Conservation (phyloP, 2,329 filamentous ascomycete species). For the Aspergillus aculeatinus region DNA sequence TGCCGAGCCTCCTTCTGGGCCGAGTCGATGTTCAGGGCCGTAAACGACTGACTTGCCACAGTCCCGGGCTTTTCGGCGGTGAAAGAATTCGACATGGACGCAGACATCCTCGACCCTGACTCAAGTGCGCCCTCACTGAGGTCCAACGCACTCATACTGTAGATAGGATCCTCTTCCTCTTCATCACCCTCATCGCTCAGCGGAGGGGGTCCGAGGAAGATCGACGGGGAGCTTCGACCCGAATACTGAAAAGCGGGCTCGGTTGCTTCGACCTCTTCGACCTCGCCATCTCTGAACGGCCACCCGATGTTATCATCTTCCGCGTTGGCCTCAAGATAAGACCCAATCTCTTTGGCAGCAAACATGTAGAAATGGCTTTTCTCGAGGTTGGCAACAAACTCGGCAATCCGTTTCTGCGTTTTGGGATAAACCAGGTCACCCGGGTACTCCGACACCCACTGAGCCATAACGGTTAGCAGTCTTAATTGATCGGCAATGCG, state of each 20-base stretch:
- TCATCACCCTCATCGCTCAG: slow-evolving; percentile 27
- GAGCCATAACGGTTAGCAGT: slow-evolving; percentile 77
- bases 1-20: slow-evolving; percentile 75
- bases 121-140: slow-evolving; percentile 41
- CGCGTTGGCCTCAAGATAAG: slow-evolving; percentile 70
- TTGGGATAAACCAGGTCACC: slow-evolving; percentile 83
- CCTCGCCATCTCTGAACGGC: slow-evolving; percentile 75
- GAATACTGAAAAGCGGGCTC: slow-evolving; percentile 44
- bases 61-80: slow-evolving; percentile 40
- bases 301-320: slow-evolving; percentile 92
- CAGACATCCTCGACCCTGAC: slow-evolving; percentile 39
- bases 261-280: slow-evolving; percentile 43
- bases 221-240: slow-evolving; percentile 42
- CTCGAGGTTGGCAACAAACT: slow-evolving; percentile 73
- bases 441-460: slow-evolving; percentile 87
- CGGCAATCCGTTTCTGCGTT: slow-evolving; percentile 69
- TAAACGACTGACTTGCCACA: slow-evolving; percentile 45
- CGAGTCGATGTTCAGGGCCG: slow-evolving; percentile 56
- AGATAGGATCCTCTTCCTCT: slow-evolving; percentile 39
- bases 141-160: slow-evolving; percentile 41
- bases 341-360: slow-evolving; percentile 79
- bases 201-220: slow-evolving; percentile 28
- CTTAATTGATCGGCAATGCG: slow-evolving; percentile 79
- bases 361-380: slow-evolving; percentile 78
- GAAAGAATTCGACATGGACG: slow-evolving; percentile 40